Evolutionary conservation across 768 basidiomycete species (phyloP), one percentile per base, ranked within the genome.

Genomic region (Rhodotorula toruloides): DNA sequence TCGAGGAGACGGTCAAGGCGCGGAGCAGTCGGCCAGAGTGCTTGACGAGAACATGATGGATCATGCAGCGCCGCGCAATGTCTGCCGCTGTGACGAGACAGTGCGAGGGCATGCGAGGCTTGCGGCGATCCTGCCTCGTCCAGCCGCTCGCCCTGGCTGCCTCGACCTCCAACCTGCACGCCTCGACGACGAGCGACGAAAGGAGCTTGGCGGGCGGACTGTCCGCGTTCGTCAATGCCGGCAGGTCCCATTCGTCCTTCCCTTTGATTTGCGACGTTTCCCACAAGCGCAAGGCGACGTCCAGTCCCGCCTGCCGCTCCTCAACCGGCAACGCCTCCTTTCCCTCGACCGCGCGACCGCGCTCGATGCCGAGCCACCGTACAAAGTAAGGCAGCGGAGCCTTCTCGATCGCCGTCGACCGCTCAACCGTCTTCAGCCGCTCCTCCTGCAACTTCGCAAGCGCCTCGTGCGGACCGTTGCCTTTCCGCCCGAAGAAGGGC

Each of bases 401-500:
- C 19, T 14, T 11, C 9, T 49, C 31, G 25, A 67, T 50, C 46
- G 57, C 61, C 40, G 62, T 61, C 9, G 39, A n/a, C 17, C 66
- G 56, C 39, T 54, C 60, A 21, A 67, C 61, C 9, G 56, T 49
- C 34, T 40, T 61, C n/a, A 67, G 44, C 4, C 66, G 66, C 17
- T n/a, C 42, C 11, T 29, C 44, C 17, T 58, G 50, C 1, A 67
- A 56, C 17, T 32, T 50, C 22, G 62, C 66, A 31, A 67, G 60
- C 21, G 2, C 25, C 29, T n/a, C 25, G 7, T 36, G 27, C n/a
- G 54, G 32, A 27, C 17, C 31, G 16, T n/a, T 2, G 10, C 21
- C 34, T 4, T 6, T 25, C 10, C n/a, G 47, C 55, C 10, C 43
- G 31, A 16, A 5, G 36, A 21, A 39, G 36, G 12, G 1, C 44